Conservation (phyloP, 2,329 filamentous ascomycete genomes). For the Aquanectria penicillioides region DNA sequence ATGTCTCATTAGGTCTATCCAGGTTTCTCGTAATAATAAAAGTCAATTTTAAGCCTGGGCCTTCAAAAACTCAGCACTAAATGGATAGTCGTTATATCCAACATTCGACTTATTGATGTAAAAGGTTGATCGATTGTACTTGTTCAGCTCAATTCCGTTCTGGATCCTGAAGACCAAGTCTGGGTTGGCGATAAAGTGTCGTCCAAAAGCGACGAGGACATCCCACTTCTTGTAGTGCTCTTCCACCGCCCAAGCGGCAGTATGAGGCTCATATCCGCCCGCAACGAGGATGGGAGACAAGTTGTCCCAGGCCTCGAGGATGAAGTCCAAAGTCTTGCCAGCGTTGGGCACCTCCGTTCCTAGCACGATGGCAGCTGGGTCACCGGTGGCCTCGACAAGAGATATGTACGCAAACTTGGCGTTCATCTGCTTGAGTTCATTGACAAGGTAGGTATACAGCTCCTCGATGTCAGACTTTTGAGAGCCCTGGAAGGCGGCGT, state of each 20-base stretch:
- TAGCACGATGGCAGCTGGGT: constrained; percentile 44
- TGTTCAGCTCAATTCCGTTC: constrained; percentile 29
- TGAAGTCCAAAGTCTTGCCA: constrained; percentile 38
- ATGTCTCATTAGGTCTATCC: no score
- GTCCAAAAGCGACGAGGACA: constrained; percentile 44
- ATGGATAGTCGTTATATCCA: constrained; percentile 42
- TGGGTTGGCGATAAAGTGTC: constrained; percentile 43
- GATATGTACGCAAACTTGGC: constrained; percentile 43
- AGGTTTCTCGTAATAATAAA: no score
- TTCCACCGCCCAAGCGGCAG: not conserved
- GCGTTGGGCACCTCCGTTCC: constrained; percentile 14
- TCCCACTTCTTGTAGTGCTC: constrained; percentile 38
- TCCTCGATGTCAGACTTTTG: constrained; percentile 32
- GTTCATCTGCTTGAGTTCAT: constrained; percentile 35
- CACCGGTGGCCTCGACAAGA: constrained; percentile 40
- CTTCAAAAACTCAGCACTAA: constrained; percentile 13
- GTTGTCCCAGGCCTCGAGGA: constrained; percentile 43
- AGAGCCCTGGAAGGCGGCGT: constrained; percentile 39
- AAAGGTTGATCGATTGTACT: constrained; percentile 42
- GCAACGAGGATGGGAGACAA: not conserved
- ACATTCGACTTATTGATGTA: constrained; percentile 35
- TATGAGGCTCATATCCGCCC: not conserved
- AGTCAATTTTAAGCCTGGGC: no score
- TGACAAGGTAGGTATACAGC: constrained; percentile 41
- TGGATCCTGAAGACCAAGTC: constrained; percentile 34